Base-by-base conservation (phyloP, 2,329 filamentous ascomycete genomes). In the Diplodia scrobiculata region DNA sequence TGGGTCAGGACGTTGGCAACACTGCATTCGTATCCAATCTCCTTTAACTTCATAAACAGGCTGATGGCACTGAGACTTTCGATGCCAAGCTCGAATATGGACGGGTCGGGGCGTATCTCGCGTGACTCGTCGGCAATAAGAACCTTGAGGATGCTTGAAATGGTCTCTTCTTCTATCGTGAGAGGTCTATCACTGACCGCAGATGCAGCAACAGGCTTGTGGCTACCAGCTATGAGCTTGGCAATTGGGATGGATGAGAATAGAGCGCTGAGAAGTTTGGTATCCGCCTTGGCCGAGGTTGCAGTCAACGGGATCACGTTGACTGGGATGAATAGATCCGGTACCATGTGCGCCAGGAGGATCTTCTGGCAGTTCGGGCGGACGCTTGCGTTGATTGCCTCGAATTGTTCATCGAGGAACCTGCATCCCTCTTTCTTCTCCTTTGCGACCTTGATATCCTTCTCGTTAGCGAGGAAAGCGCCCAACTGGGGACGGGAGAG, bases 341-440 rank as follows among this genome's bases (percentile, higher is more conserved):
- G 78, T 55, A 79, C 75, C 78, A 80, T 78, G 67, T 76, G 75
- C 29, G 72, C 69, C 0, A 78, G 77, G 10, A 79, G 62, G n/a
- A 67, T 63, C 41, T 71, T 68, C 32, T 67, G 63, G 21, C 69
- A 66, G 25, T 66, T 47, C 13, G 63, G 52, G 41, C 68, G 63
- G 21, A 69, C 48, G n/a, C 63, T 63, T 27, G 68, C 67, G n/a
- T 71, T 53, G 7, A 69, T 54, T 25, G 60, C 55, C 38, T 68
- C 62, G 11, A 68, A 66, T 5, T 64, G 54, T 21, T 69, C 66
- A 13, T 68, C 55, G 25, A 72, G 14, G 67, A 69, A 51, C 66
- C 52, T 41, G 69, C 66, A 64, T 51, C 69, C 59, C 55, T 68
- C 54, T 54, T 69, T 60, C 66, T 70, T 51, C 67, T 59, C 64